Evolutionary conservation across 768 basidiomycete species (phyloP), one percentile per base, ranked within the genome.

Genomic region (Psilocybe cyanescens): DNA sequence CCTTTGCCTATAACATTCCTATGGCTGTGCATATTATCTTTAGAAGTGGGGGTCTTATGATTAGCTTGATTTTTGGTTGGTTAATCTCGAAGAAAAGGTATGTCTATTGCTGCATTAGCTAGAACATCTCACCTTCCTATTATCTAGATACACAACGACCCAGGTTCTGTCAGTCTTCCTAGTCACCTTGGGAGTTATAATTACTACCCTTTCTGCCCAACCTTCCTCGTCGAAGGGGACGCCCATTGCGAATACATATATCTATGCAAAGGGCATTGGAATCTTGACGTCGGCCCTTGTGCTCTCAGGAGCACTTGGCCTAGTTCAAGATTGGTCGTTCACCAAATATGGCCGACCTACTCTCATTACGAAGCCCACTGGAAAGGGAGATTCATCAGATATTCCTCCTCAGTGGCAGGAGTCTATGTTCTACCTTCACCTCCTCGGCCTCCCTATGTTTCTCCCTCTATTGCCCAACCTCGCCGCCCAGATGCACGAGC

Each of bases 21-120:
- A 94, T 97, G 86, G 77, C 92, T 0, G 89, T 98, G 1, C 95
- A 98, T 75, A 97, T 98, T 72, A 91, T 98, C 62, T 97, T 97
- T 70, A 83, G 95, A 45, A 94, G 92, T 66, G 95, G 92, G 0
- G 95, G 95, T 0, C 78, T 97, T 57, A 84, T 94, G 33, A 80
- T 95, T 30, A 94, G 89, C 67, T 89, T 98, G 86, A 30, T 90
- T 12, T 81, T 95, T 53, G 94, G 94, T 1, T 89, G 86, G 81
- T 57, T 90, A 2, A 62, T 94, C 16, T 82, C 77, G 1, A 81
- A 84, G 2, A 91, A 89, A 72, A 82, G 81, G 86, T 90, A 61
- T 57, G 85, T 74, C 24, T 33, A 41, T 49, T 52, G 39, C 19
- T 12, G 51, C 35, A 37, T 51, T 16, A 48, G 33, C 8, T 31